Percentiles rank a stretch among this genome's conserved stretches.
phyloP scores from a whole-genome alignment of 345 rosid genomes.

The Brassica napus region DNA sequence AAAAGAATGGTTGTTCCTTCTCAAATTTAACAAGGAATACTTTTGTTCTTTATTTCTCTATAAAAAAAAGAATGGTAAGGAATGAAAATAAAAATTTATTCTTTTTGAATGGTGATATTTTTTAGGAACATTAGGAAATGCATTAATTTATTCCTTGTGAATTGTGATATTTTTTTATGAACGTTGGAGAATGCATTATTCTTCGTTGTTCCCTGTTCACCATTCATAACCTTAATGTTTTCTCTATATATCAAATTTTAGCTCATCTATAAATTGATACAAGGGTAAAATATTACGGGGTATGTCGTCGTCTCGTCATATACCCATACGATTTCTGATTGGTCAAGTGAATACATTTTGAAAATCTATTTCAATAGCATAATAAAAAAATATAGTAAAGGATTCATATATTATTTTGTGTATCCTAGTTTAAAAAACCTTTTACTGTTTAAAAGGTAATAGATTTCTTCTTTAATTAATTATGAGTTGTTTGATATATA shows the following conservation, averaged over 20 bases:
- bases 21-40: no score
- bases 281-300: not conserved
- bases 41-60: no score
- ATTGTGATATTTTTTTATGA: no score
- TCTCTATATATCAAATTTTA: not conserved
- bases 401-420: not conserved
- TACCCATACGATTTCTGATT: not conserved
- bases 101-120: no score
- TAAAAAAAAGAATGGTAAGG: no score
- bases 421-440: not conserved
- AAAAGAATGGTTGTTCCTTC: no score
- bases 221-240: not conserved
- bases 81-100: no score
- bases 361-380: not conserved
- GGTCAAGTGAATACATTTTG: conserved; percentile 3
- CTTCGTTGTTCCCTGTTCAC: no score
- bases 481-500: not conserved
- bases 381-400: not conserved
- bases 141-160: no score
- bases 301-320: not conserved
- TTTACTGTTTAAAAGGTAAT: not conserved
- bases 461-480: not conserved
- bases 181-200: no score
- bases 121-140: no score
- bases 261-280: conserved; percentile 8